These are phyloP conservation scores for Phytophthora chlamydospora DNA, from an alignment of 352 stramenopile genomes.

Conservation along the genomic window DNA sequence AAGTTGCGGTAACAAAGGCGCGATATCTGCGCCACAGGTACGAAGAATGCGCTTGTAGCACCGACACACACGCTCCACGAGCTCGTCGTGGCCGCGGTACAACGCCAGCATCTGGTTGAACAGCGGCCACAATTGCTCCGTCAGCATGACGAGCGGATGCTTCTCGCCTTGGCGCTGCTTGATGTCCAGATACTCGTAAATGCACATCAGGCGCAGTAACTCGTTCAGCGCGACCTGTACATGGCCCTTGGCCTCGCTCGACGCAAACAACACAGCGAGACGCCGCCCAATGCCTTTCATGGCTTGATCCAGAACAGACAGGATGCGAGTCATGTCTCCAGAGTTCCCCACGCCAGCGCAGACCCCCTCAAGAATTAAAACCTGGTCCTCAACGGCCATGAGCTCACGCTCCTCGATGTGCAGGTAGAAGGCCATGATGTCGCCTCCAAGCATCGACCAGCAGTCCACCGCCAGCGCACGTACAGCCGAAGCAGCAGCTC, in stretches of 20 bases:
- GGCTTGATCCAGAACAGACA: conserved; percentile 67
- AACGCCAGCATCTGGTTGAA: conserved; percentile 82
- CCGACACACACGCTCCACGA: conserved; percentile 84
- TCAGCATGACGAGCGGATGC: conserved; percentile 70
- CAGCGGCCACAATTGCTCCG: conserved; percentile 79
- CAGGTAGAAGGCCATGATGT: conserved; percentile 81
- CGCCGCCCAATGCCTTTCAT: conserved; percentile 69
- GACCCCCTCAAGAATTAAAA: conserved; percentile 85
- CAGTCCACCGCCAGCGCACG: conserved; percentile 81
- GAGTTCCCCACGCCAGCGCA: conserved; percentile 62
- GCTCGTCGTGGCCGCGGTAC: conserved; percentile 75
- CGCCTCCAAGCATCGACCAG: conserved; percentile 65
- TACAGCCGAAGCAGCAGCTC: conserved; percentile 72
- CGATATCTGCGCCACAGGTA: conserved; percentile 63
- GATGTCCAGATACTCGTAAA: conserved; percentile 81
- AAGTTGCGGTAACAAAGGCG: conserved; percentile 72
- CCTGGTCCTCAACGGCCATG: conserved; percentile 81
- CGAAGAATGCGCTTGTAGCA: conserved; percentile 90
- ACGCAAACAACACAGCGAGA: conserved; percentile 51
- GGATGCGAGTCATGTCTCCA: conserved; percentile 48
- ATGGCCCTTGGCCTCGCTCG: conserved; percentile 35
- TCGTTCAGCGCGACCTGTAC: conserved; percentile 64
- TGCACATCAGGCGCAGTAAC: conserved; percentile 79
- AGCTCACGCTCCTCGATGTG: conserved; percentile 73
- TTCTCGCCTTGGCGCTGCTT: conserved; percentile 30